Base-by-base conservation (phyloP, 768 basidiomycete species). In the Myochromella boudieri region DNA sequence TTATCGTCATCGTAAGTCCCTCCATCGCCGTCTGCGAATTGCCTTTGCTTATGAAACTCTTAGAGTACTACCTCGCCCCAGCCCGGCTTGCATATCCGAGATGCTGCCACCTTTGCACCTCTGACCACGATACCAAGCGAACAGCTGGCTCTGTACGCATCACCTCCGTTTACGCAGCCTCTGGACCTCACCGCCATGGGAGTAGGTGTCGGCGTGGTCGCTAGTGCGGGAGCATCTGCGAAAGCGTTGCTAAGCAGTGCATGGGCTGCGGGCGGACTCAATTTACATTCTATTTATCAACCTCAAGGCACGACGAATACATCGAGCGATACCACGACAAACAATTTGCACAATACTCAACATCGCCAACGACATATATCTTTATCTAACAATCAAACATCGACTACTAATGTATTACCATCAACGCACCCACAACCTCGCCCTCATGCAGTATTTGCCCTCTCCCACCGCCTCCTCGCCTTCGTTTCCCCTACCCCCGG, bases 401-500 rank as follows among this genome's bases (percentile, higher is more conserved):
- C 33, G 6, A 5, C 5, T 31, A 34, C 34, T 11, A 28, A 25
- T 28, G 31, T 41, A 14, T 39, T 18, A n/a, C 44, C 11, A 20
- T 31, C 37, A 1, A 42, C 25, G 3, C 43, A 39, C 10, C 37
- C n/a, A 27, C 37, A 27, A 12, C 47, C 49, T 15, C 45, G 54
- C 25, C 71, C 71, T 1, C 64, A 55, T n/a, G 80, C 87, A 1
- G 64, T 85, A 8, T 87, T 80, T 58, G 71, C 82, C 3, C 68
- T 85, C 15, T 82, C 82, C 10, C 64, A 72, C 27, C 81, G 85
- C 8, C 75, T 90, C 20, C 69, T 89, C 11, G 85, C 82, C 3
- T 87, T 77, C 53, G 74, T 78, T 7, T 67, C 62, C 2, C 54
- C 49, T 17, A n/a, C n/a, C n/a, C n/a, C n/a, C n/a, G 42, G 50